Conservation (phyloP, 2,329 filamentous ascomycete genomes). For the Kalmusia sp. region DNA sequence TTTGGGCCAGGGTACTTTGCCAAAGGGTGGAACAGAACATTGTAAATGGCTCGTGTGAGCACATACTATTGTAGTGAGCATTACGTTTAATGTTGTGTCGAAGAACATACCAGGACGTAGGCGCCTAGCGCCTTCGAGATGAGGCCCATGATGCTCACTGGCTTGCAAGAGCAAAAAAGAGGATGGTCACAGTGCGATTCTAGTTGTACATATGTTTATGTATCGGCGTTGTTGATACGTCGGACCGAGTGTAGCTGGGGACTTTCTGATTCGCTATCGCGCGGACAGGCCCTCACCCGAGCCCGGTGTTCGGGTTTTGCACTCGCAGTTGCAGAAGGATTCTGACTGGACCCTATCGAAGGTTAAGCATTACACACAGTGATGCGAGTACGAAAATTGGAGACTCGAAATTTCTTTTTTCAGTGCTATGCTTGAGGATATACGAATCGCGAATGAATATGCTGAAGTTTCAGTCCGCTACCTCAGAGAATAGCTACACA, state of each 20-base stretch:
- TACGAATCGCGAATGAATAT: no score
- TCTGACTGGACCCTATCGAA: no score
- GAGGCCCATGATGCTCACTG: neutral
- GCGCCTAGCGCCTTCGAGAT: neutral
- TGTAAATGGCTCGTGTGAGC: conserved; percentile 24
- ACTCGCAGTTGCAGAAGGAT: neutral
- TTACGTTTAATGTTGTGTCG: neutral
- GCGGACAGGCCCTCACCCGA: neutral
- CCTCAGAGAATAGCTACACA: no score
- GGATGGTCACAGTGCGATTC: no score
- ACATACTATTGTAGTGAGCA: neutral
- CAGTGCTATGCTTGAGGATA: no score
- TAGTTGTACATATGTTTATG: neutral
- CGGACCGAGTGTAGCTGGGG: neutral
- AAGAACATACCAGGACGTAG: neutral
- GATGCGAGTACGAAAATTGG: no score
- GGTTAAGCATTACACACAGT: no score
- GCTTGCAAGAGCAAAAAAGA: neutral
- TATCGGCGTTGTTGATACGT: neutral
- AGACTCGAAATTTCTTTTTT: no score
- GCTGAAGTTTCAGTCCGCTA: no score
- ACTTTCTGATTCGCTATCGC: neutral
- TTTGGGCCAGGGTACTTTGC: conserved; percentile 48
- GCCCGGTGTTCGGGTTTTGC: neutral
- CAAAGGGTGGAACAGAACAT: conserved; percentile 48